Conservation (phyloP, 768 basidiomycete genomes). For the Hirschioporus abietinus region DNA sequence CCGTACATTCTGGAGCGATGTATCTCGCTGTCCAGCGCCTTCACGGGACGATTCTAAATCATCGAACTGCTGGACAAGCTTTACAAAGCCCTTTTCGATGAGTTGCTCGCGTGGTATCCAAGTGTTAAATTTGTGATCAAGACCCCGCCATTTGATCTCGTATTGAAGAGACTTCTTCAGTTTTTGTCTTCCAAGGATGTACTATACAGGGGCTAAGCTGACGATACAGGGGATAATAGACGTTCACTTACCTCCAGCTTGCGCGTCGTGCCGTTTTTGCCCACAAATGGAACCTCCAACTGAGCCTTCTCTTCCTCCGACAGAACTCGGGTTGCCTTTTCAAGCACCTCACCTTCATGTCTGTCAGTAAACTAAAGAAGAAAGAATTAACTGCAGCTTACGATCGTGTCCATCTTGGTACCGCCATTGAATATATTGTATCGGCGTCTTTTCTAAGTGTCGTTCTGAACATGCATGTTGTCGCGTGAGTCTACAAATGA, state of each 20-base stretch:
- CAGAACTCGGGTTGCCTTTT: slow-evolving; percentile 87
- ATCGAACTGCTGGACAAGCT: slow-evolving; percentile 91
- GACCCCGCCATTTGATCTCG: slow-evolving; percentile 81
- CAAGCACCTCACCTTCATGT: slow-evolving; percentile 71
- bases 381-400: slow-evolving; percentile 29
- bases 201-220: slow-evolving; percentile 30
- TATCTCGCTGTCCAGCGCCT: slow-evolving; percentile 90
- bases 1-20: slow-evolving; percentile 71
- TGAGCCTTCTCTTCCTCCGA: slow-evolving; percentile 79
- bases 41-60: slow-evolving; percentile 95
- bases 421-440: slow-evolving; percentile 97
- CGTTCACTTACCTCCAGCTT: slow-evolving; percentile 67
- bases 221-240: neutral
- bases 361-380: slow-evolving; percentile 8
- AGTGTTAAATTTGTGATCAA: slow-evolving; percentile 84
- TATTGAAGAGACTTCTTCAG: slow-evolving; percentile 94
- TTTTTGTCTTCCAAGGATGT: slow-evolving; percentile 94
- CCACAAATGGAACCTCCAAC: slow-evolving; percentile 83
- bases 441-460: slow-evolving; percentile 94
- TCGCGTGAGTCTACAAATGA: neutral
- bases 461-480: slow-evolving; percentile 48
- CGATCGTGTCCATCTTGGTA: slow-evolving; percentile 99
- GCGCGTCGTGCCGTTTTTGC: slow-evolving; percentile 84
- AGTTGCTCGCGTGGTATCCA: slow-evolving; percentile 90
- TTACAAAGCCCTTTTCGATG: slow-evolving; percentile 79